Conservation (phyloP, 2,329 filamentous ascomycete genomes). For the Alternaria rosae region DNA sequence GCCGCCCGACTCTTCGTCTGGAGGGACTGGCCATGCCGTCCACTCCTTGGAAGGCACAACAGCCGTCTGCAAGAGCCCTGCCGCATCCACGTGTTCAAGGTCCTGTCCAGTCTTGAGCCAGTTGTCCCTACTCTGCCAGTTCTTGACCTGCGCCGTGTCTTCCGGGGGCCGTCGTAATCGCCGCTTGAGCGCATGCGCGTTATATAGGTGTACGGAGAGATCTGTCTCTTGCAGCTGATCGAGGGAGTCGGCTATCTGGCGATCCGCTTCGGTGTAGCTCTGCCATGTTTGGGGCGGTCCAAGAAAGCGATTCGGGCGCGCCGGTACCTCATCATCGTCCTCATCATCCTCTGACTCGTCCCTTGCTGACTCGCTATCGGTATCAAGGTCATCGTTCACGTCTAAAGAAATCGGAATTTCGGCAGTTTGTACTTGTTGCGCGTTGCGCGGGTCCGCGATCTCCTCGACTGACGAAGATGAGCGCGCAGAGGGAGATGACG, state of each 20-base stretch:
- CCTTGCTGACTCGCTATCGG: conserved; percentile 22
- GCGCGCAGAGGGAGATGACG: conserved; percentile 5
- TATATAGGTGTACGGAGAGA: conserved; percentile 79
- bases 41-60: conserved; percentile 66
- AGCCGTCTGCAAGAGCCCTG: conserved; percentile 37
- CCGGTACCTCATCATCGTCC: conserved; percentile 10
- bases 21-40: conserved; percentile 84
- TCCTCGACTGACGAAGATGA: conserved; percentile 14
- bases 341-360: conserved; percentile 10
- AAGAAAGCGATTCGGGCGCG: conserved; percentile 72
- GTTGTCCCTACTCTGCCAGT: conserved; percentile 51
- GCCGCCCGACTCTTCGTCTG: conserved; percentile 48
- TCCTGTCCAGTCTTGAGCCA: conserved; percentile 50
- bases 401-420: not conserved
- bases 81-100: conserved; percentile 33
- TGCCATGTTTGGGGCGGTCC: conserved; percentile 74
- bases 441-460: conserved; percentile 3
- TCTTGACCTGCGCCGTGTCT: conserved; percentile 23
- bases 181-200: conserved; percentile 73
- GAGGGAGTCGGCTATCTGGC: conserved; percentile 68
- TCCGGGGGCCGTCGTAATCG: conserved; percentile 39
- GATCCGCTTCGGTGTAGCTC: conserved; percentile 66
- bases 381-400: conserved; percentile 24
- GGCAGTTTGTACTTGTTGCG: conserved; percentile 21
- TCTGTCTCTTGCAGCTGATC: conserved; percentile 70